These are phyloP conservation scores for Paxillus involutus DNA, from an alignment of 768 basidiomycete genomes.

Conservation along the genomic window DNA sequence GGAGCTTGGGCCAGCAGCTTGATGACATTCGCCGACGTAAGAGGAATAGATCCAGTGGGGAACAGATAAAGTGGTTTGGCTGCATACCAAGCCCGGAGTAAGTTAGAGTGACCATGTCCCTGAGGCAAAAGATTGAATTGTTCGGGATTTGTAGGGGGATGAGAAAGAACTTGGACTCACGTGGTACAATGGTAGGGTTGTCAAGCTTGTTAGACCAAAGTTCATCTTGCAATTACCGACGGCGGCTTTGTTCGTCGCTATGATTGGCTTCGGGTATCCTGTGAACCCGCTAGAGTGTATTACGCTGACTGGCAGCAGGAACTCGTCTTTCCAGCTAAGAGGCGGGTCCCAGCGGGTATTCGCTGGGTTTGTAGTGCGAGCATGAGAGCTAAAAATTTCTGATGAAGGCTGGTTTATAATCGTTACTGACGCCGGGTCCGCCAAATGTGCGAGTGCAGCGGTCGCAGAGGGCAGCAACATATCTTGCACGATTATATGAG, in stretches of 20 bases:
- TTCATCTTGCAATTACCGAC: slow-evolving; percentile 37
- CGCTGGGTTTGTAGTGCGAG: slow-evolving; percentile 16
- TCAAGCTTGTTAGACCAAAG: slow-evolving; percentile 17
- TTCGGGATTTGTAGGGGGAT: too few species aligned
- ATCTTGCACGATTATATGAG: slow-evolving; percentile 24
- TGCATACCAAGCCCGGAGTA: slow-evolving; percentile 45
- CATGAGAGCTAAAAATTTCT: slow-evolving; percentile 12
- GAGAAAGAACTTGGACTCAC: slow-evolving; percentile 18
- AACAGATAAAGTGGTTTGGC: slow-evolving; percentile 43
- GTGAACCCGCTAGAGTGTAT: slow-evolving; percentile 37
- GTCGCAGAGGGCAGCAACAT: slow-evolving; percentile 10
- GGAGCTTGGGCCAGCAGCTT: slow-evolving; percentile 36
- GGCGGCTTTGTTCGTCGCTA: slow-evolving; percentile 35
- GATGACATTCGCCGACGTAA: slow-evolving; percentile 46
- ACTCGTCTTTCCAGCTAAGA: slow-evolving; percentile 21
- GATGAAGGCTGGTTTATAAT: slow-evolving; percentile 24
- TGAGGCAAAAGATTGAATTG: neutral
- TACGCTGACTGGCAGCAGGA: slow-evolving; percentile 18
- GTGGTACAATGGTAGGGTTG: slow-evolving; percentile 32
- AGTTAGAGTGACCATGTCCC: slow-evolving; percentile 23
- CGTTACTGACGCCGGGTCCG: slow-evolving; percentile 19
- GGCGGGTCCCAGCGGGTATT: slow-evolving; percentile 21
- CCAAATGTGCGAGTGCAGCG: slow-evolving; percentile 14
- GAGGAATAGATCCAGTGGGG: slow-evolving; percentile 39
- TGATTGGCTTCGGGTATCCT: slow-evolving; percentile 48